These are phyloP conservation scores for Lipomyces orientalis DNA, from an alignment of 805 yeast genomes.

Conservation along the genomic window DNA sequence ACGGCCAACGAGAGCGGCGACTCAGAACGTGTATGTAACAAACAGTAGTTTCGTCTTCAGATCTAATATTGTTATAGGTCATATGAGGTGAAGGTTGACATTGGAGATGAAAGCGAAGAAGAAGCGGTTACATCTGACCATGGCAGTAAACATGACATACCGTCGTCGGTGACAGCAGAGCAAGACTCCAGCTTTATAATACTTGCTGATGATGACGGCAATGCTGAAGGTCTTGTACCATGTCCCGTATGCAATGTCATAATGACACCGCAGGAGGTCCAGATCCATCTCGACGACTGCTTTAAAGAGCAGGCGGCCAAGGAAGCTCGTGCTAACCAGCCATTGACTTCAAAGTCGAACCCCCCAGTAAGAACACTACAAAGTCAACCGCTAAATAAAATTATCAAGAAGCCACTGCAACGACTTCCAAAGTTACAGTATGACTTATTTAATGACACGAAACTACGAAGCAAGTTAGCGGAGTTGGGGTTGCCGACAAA, in stretches of 20 bases:
- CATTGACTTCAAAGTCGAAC: slow-evolving; percentile 4
- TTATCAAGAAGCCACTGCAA: slow-evolving; percentile 35
- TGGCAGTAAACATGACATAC: not conserved
- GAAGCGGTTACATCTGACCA: not conserved
- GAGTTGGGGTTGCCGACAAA: slow-evolving; percentile 60
- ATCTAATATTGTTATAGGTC: slow-evolving; percentile 8
- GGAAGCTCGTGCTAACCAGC: not conserved
- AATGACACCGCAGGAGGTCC: slow-evolving; percentile 47
- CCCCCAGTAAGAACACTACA: not conserved
- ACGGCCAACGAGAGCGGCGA: slow-evolving; percentile 10
- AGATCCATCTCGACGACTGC: slow-evolving; percentile 28
- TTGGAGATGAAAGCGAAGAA: slow-evolving; percentile 5
- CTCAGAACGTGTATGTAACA: slow-evolving; percentile 13
- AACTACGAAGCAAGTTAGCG: slow-evolving; percentile 64
- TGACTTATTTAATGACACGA: slow-evolving; percentile 60
- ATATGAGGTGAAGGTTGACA: slow-evolving; percentile 31
- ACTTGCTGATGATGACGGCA: not conserved
- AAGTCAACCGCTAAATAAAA: not conserved
- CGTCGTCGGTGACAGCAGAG: not conserved
- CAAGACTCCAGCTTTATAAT: not conserved
- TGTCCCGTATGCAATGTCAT: slow-evolving; percentile 71
- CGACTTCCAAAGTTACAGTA: slow-evolving; percentile 68
- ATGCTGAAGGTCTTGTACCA: slow-evolving; percentile 42
- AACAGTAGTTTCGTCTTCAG: not conserved
- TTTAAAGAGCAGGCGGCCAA: slow-evolving; percentile 5